A percentile compares a stretch with the other conserved stretches of the same genome.
Evolutionary conservation across 768 basidiomycete genomes (phyloP).

Genomic region (Mycena pura): DNA sequence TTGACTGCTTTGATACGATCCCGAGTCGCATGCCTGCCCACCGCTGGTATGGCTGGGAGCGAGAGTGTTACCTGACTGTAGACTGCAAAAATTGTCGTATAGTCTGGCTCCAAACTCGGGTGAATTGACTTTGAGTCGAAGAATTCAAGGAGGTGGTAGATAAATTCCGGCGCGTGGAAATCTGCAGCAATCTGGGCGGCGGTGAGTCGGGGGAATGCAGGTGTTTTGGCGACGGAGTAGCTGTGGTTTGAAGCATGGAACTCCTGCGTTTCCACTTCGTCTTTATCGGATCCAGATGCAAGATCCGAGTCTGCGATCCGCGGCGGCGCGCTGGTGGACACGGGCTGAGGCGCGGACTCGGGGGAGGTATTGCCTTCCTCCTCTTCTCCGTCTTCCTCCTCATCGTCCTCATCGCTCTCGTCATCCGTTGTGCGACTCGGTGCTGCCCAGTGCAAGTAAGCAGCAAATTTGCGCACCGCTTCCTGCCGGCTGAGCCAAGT

Average conservation of each 20-base stretch:
- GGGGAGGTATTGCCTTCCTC: too few species aligned
- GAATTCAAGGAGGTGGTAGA: not conserved
- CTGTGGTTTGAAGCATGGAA: too few species aligned
- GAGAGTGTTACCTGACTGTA: not conserved
- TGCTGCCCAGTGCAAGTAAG: not conserved
- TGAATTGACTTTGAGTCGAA: not conserved
- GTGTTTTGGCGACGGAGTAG: too few species aligned
- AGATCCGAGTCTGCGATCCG: too few species aligned
- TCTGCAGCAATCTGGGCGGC: not conserved
- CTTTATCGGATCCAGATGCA: too few species aligned
- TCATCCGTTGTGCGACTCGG: not conserved
- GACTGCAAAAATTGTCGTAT: not conserved
- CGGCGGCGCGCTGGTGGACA: too few species aligned
- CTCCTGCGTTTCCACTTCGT: too few species aligned
- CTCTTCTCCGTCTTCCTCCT: not conserved
- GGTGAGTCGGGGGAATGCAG: not conserved
- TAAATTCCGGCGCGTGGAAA: not conserved
- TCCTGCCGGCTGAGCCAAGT: slow-evolving; percentile 41
- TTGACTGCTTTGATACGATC: too few species aligned
- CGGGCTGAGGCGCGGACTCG: too few species aligned
- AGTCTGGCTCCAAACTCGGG: not conserved
- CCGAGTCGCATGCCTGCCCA: too few species aligned
- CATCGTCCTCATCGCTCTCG: not conserved
- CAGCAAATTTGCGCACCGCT: not conserved
- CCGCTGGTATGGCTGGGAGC: not conserved